Evolutionary conservation across 257 asterid genomes (phyloP).

Genomic region (Phtheirospermum japonicum): DNA sequence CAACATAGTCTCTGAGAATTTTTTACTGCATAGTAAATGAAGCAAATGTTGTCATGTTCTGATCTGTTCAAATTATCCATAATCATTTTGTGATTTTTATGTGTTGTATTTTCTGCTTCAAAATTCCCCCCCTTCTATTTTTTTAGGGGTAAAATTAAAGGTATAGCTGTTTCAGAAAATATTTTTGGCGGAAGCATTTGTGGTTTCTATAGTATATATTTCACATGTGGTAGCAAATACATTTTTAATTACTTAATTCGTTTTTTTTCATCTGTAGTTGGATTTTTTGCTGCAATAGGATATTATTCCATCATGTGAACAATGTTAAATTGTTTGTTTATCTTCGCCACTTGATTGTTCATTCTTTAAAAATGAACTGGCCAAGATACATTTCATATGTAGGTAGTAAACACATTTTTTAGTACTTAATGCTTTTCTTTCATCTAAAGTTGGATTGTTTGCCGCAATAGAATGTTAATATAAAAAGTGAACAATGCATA

Average conservation of each 20-base stretch:
- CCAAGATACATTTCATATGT: background rate
- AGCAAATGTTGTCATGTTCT: background rate
- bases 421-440: background rate
- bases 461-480: background rate
- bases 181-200: background rate
- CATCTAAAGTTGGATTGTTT: background rate
- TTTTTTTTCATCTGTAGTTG: background rate
- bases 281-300: background rate
- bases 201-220: slow-evolving; percentile 2
- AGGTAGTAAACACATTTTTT: background rate
- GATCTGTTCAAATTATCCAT: slow-evolving; percentile 7
- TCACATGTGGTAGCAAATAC: background rate
- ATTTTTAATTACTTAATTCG: too few species aligned
- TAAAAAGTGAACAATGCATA: background rate
- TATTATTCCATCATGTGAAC: background rate
- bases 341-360: background rate
- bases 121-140: background rate
- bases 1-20: background rate
- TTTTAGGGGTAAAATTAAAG: background rate
- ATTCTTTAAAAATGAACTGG: background rate
- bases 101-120: background rate
- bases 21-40: background rate
- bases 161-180: background rate
- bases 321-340: background rate
- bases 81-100: background rate